phyloP scores from a whole-genome alignment of 345 rosid genomes.

The Eucalyptus microcorys region DNA sequence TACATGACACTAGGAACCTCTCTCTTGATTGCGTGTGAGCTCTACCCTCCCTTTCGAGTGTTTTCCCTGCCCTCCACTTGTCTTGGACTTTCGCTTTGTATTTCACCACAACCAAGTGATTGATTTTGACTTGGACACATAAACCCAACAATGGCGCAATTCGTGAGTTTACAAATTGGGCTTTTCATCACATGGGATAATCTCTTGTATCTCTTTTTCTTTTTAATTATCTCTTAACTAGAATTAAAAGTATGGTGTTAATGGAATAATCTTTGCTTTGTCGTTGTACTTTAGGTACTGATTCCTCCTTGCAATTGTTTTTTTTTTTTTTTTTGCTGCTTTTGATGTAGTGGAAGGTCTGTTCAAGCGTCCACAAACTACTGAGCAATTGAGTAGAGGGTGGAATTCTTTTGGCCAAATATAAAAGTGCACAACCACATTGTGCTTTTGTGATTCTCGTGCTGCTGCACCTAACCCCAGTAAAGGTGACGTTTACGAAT shows the following conservation, averaged over 20 bases:
- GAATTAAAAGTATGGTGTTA: background rate
- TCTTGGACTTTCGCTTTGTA: background rate
- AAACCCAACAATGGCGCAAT: background rate
- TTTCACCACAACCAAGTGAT: background rate
- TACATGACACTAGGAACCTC: background rate
- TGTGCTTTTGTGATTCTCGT: background rate
- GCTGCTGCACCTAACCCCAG: background rate
- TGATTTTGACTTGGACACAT: background rate
- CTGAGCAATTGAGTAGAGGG: background rate
- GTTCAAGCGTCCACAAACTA: background rate
- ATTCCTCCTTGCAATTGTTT: background rate
- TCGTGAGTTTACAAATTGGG: background rate
- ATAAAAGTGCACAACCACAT: background rate
- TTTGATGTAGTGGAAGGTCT: background rate
- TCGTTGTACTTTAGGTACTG: background rate
- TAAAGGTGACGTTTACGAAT: background rate
- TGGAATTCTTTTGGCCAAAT: background rate
- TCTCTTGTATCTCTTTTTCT: background rate
- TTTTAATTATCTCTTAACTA: background rate
- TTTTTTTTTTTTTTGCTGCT: background rate
- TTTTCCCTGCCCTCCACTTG: background rate
- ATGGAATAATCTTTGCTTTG: background rate
- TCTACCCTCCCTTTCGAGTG: background rate
- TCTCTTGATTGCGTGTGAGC: background rate
- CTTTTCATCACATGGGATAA: background rate